These are phyloP conservation scores for Trypanosoma boissoni DNA, from an alignment of 208 protist species.

Conservation along the genomic window DNA sequence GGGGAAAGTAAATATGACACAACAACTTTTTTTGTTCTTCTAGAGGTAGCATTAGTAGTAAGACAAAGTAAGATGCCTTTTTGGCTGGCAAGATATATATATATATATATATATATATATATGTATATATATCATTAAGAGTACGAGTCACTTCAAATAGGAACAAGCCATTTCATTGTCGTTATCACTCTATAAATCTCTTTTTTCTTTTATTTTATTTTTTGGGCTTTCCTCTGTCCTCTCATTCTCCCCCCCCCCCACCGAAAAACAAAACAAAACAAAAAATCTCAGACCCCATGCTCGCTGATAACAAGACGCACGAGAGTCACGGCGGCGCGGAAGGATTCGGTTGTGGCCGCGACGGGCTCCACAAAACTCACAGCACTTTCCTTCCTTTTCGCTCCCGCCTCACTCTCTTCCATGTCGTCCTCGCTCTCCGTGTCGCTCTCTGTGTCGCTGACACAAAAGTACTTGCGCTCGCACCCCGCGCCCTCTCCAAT, in stretches of 20 bases:
- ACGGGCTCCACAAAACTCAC: conserved; percentile 26
- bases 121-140: too few species aligned
- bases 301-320: conserved; percentile 15
- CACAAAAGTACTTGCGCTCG: conserved; percentile 15
- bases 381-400: neutral
- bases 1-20: too few species aligned
- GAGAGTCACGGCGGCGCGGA: conserved; percentile 18
- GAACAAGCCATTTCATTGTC: neutral
- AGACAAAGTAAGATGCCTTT: too few species aligned
- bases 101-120: too few species aligned
- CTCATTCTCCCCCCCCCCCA: neutral
- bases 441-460: conserved; percentile 24
- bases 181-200: neutral
- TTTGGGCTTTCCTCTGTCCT: neutral
- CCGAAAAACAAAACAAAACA: conserved; percentile 14
- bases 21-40: too few species aligned
- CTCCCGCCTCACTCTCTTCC: neutral
- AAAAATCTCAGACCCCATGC: neutral
- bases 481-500: neutral
- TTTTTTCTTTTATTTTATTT: neutral
- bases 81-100: too few species aligned
- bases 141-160: neutral
- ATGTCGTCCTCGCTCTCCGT: neutral
- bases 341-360: conserved; percentile 8
- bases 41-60: too few species aligned